Conservation (phyloP, 2,329 filamentous ascomycete species). For the Sclerotinia spermophila region DNA sequence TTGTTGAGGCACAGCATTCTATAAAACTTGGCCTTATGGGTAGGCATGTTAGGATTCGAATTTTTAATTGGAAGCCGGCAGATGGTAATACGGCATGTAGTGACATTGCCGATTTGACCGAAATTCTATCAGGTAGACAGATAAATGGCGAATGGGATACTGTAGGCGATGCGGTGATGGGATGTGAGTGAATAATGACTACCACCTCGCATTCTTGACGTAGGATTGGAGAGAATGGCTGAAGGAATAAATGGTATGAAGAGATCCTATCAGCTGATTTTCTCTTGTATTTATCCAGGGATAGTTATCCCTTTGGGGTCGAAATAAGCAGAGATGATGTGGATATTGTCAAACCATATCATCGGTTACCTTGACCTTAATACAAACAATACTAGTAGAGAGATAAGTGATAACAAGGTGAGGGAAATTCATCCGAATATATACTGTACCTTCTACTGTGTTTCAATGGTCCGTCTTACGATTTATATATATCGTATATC, state of each 20-base stretch:
- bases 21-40: neutral
- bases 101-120: neutral
- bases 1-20: neutral
- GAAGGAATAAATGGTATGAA: neutral
- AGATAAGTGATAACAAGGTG: neutral
- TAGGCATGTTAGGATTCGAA: neutral
- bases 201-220: neutral
- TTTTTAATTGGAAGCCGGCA: neutral
- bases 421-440: neutral
- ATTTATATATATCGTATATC: neutral
- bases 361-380: too few relatives aligned
- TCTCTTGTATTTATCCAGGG: neutral
- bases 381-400: too few relatives aligned
- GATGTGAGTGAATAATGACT: neutral
- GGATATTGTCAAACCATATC: neutral
- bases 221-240: neutral
- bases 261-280: neutral
- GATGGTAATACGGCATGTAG: neutral
- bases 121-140: neutral
- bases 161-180: neutral
- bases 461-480: neutral
- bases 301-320: neutral
- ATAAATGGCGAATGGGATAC: neutral
- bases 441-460: neutral
- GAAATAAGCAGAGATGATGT: neutral